A percentile compares a stretch with the other conserved stretches of the same genome.
These are phyloP conservation scores for Staphylotrichum tortipilum DNA, from an alignment of 495 filamentous ascomycete genomes.

Conservation along the genomic window DNA sequence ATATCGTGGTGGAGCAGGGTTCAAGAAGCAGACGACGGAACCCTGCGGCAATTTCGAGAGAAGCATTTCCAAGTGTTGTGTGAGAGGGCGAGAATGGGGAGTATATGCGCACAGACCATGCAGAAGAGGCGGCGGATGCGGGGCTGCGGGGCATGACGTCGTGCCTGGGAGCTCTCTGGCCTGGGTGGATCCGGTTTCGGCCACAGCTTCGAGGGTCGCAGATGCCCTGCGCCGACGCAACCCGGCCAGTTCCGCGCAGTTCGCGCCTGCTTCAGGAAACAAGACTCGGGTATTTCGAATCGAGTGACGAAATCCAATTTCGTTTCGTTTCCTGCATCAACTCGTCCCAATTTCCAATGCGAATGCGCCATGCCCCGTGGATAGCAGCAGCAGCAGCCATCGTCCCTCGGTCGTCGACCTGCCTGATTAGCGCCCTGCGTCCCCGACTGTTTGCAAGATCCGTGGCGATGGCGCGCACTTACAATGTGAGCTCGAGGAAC, in stretches of 20 bases:
- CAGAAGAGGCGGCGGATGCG: no score
- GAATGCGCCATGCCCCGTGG: slow-evolving; percentile 17
- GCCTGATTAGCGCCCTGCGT: no score
- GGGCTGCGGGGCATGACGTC: neutral
- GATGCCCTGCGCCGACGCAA: slow-evolving; percentile 4
- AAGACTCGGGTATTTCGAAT: neutral
- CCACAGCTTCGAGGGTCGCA: no score
- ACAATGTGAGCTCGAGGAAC: slow-evolving; percentile 13
- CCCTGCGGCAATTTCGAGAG: no score
- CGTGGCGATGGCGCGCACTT: slow-evolving; percentile 15
- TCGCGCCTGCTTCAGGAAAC: neutral
- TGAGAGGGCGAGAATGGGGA: neutral
- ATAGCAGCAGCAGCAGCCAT: no score
- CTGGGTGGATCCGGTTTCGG: neutral
- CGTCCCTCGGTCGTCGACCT: slow-evolving; percentile 3
- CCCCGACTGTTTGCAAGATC: neutral
- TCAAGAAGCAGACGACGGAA: neutral
- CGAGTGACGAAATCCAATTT: neutral
- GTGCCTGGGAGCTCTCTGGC: no score
- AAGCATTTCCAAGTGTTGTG: no score
- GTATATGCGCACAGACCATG: neutral
- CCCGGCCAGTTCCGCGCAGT: slow-evolving; percentile 6
- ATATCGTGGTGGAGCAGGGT: neutral
- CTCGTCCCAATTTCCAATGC: no score
- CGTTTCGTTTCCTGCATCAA: no score